These are phyloP conservation scores for Talaromyces sp. DNA, from an alignment of 2,329 filamentous ascomycete species.

Conservation along the genomic window DNA sequence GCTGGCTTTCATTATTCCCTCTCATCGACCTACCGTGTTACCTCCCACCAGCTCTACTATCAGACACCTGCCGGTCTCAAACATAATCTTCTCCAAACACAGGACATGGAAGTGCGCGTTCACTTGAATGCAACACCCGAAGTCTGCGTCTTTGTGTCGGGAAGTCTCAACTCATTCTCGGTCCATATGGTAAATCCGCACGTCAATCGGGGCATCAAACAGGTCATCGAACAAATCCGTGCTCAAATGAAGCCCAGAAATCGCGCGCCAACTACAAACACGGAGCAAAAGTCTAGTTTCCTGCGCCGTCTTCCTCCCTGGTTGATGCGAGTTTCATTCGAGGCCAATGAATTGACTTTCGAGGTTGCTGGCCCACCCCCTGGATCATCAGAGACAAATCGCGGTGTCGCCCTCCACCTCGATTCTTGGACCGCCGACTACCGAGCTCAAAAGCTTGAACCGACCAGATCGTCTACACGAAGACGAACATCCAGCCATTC, in stretches of 20 bases:
- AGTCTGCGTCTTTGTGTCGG: slow-evolving; percentile 74
- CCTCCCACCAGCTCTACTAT: slow-evolving; percentile 89
- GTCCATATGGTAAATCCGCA: slow-evolving; percentile 87
- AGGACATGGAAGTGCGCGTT: slow-evolving; percentile 81
- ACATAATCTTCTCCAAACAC: slow-evolving; percentile 82
- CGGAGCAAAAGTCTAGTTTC: slow-evolving; percentile 61
- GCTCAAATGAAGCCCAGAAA: slow-evolving; percentile 66
- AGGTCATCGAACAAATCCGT: slow-evolving; percentile 82
- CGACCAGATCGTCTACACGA: slow-evolving; percentile 48
- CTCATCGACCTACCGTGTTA: slow-evolving; percentile 74
- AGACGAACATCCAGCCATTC: slow-evolving; percentile 73
- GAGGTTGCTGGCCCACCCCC: slow-evolving; percentile 87
- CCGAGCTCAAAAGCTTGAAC: slow-evolving; percentile 72
- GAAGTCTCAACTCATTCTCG: slow-evolving; percentile 79
- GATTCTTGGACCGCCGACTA: slow-evolving; percentile 89
- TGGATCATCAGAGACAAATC: slow-evolving; percentile 74
- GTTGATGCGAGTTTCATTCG: slow-evolving; percentile 78
- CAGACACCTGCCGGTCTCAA: slow-evolving; percentile 79
- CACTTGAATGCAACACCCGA: slow-evolving; percentile 83
- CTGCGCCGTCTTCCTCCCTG: slow-evolving; percentile 76
- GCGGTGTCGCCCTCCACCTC: slow-evolving; percentile 80
- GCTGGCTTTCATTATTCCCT: slow-evolving; percentile 85
- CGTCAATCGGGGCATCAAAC: slow-evolving; percentile 85
- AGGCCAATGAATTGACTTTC: slow-evolving; percentile 83
- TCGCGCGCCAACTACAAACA: slow-evolving; percentile 45